These are phyloP conservation scores for Plasmodium billcollinsi DNA, from an alignment of 169 alveolate species.

Conservation along the genomic window DNA sequence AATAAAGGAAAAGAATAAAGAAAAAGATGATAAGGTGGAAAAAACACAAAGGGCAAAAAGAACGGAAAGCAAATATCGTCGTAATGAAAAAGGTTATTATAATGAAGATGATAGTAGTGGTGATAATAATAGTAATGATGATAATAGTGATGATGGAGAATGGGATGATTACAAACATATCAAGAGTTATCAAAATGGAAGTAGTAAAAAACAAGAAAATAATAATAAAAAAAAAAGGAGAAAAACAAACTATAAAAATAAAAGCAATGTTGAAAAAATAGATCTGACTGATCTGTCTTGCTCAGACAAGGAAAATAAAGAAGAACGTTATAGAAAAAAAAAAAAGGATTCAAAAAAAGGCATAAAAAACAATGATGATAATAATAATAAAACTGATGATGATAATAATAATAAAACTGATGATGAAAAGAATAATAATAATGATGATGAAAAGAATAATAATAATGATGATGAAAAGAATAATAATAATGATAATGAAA, in stretches of 20 bases:
- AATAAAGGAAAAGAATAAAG: not conserved
- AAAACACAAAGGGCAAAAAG: not conserved
- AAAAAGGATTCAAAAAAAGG: not conserved
- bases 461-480: not conserved
- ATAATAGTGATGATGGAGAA: no score
- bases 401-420: not conserved
- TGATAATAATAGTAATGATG: not conserved
- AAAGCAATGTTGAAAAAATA: no score
- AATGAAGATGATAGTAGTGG: conserved; percentile 11
- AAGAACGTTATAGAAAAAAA: no score
- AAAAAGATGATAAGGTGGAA: not conserved
- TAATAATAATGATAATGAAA: conserved; percentile 1
- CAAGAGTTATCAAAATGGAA: not conserved
- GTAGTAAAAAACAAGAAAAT: not conserved
- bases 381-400: not conserved
- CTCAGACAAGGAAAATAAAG: no score
- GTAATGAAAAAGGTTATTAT: not conserved
- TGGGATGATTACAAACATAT: no score
- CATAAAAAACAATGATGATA: not conserved
- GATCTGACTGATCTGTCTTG: no score
- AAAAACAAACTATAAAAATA: not conserved
- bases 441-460: not conserved
- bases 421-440: not conserved
- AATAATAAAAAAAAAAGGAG: not conserved
- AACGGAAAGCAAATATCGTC: not conserved